Evolutionary conservation across 192 early-diverging fungal genomes (phyloP).

Genomic region (Dispira parvispora): DNA sequence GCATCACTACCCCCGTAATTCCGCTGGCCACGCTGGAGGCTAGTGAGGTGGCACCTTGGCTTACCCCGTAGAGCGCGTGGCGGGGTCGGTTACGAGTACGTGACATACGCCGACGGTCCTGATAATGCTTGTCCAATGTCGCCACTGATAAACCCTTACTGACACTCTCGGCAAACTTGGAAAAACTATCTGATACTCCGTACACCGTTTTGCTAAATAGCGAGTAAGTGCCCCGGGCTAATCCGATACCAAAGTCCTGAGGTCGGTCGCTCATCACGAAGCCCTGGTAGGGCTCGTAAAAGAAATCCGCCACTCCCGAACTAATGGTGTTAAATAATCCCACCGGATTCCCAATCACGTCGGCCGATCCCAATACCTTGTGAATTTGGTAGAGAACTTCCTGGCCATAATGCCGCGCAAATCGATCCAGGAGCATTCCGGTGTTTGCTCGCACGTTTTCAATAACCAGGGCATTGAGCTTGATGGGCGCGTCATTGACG

Average conservation of each 20-base stretch:
- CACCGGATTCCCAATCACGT: slow-evolving; percentile 95
- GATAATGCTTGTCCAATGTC: slow-evolving; percentile 83
- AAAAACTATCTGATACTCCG: slow-evolving; percentile 86
- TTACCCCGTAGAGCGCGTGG: slow-evolving; percentile 77
- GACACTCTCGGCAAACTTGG: slow-evolving; percentile 89
- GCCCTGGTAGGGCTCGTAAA: slow-evolving; percentile 96
- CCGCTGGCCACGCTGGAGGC: slow-evolving; percentile 72
- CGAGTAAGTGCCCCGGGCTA: slow-evolving; percentile 63
- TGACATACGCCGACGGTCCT: slow-evolving; percentile 62
- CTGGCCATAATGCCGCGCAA: slow-evolving; percentile 75
- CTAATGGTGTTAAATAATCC: slow-evolving; percentile 91
- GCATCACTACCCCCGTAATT: slow-evolving; percentile 70
- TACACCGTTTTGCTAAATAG: slow-evolving; percentile 86
- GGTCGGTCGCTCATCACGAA: slow-evolving; percentile 87
- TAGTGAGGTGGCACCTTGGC: slow-evolving; percentile 71
- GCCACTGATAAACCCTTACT: slow-evolving; percentile 93
- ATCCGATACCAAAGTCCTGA: slow-evolving; percentile 82
- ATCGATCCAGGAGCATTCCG: slow-evolving; percentile 54
- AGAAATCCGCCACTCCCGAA: slow-evolving; percentile 87
- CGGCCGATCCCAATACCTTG: slow-evolving; percentile 83
- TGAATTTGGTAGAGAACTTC: slow-evolving; percentile 76
- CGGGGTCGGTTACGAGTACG: slow-evolving; percentile 74
- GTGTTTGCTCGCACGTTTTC: slow-evolving; percentile 75
- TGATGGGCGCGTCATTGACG: slow-evolving; percentile 82
- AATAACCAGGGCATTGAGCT: slow-evolving; percentile 73